These are phyloP conservation scores for Apiotrichum laibachii DNA, from an alignment of 1,284 basidiomycete species.

Conservation along the genomic window DNA sequence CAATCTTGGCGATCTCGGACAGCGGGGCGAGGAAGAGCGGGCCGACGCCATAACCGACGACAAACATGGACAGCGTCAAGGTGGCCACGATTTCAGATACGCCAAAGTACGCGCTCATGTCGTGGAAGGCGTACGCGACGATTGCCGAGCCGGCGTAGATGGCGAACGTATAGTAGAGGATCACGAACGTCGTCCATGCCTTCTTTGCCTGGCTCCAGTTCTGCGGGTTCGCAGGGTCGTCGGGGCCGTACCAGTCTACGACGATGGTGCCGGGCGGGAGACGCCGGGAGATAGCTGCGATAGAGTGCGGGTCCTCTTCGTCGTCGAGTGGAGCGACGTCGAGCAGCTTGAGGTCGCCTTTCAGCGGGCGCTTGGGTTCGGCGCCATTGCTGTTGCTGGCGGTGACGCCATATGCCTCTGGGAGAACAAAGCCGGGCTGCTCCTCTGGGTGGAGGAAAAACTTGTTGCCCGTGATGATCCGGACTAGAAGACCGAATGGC, in stretches of 20 bases:
- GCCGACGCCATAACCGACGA: constrained; percentile 65
- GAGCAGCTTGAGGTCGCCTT: not conserved
- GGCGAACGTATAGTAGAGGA: constrained; percentile 53
- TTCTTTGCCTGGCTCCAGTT: constrained; percentile 64
- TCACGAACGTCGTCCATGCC: constrained; percentile 65
- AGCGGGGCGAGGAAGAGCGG: constrained; percentile 54
- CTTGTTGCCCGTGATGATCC: constrained; percentile 8
- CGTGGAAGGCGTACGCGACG: constrained; percentile 14
- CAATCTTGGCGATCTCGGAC: constrained; percentile 39
- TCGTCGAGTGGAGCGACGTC: not conserved
- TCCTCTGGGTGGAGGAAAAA: constrained; percentile 31
- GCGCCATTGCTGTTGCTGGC: not conserved
- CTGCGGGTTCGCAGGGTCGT: constrained; percentile 64
- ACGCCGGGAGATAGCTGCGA: constrained; percentile 2
- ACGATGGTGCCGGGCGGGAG: constrained; percentile 12
- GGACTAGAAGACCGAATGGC: constrained; percentile 13
- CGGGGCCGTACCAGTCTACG: constrained; percentile 63
- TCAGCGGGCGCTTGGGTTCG: not conserved
- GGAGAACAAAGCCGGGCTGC: constrained; percentile 17
- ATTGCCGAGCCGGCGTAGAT: constrained; percentile 20
- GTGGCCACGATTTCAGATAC: constrained; percentile 14
- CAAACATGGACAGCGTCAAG: constrained; percentile 16
- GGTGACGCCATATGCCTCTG: constrained; percentile 10
- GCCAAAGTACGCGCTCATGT: constrained; percentile 11
- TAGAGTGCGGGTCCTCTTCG: constrained; percentile 5